phyloP scores from a whole-genome alignment of 768 basidiomycete species.

The Hericium alpestre region DNA sequence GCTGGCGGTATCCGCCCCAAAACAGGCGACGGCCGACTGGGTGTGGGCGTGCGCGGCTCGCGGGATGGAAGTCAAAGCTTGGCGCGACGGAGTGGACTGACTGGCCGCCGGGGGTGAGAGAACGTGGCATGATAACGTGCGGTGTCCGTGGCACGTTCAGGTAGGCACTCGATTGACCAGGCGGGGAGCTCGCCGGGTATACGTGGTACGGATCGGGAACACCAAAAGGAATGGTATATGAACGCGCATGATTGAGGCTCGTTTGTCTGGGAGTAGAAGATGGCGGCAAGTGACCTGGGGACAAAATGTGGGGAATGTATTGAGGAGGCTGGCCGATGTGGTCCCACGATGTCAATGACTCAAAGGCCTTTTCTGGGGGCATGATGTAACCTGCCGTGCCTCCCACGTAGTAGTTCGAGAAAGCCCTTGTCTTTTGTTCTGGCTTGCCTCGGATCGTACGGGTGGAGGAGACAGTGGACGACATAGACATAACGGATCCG shows the following conservation, averaged over 20 bases:
- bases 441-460: neutral
- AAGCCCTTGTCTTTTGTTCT: neutral
- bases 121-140: neutral
- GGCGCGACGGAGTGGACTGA: slow-evolving; percentile 3
- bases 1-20: neutral
- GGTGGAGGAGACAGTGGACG: neutral
- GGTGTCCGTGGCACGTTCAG: too few species aligned
- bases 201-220: neutral
- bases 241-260: neutral
- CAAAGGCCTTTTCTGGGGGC: neutral
- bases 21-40: neutral
- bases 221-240: neutral
- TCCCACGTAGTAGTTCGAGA: neutral
- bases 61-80: slow-evolving; percentile 6
- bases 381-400: neutral
- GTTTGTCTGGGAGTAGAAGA: neutral
- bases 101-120: neutral
- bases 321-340: neutral
- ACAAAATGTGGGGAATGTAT: neutral
- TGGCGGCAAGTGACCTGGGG: neutral
- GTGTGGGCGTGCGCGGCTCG: neutral
- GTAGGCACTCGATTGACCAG: too few species aligned
- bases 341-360: neutral
- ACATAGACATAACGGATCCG: neutral
- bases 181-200: neutral